Base-by-base conservation (phyloP, 345 rosid species). In the Heritiera littoralis region DNA sequence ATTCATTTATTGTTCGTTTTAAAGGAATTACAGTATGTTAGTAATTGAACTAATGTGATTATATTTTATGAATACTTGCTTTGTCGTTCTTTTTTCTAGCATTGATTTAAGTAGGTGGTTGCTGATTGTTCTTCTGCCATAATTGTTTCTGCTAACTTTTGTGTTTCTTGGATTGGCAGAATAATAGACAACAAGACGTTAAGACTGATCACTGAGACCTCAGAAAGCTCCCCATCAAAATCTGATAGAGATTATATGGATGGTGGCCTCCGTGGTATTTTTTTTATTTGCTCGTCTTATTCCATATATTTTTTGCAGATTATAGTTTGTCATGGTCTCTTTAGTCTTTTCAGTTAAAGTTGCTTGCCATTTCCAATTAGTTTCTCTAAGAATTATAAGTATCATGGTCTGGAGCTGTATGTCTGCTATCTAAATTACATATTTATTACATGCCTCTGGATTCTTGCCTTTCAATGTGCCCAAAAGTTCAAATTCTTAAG, bases 161-260 rank as follows among this genome's bases (percentile, higher is more conserved):
- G 2, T 82, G 71, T 78, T 30, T 80, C 7, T 75, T 70, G 11
- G 46, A 43, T 66, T 85, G 79, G 45, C 88, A 95, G 99, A 89
- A 92, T 94, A 65, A 91, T 96, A 81, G 98, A 96, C 84, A 93
- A 90, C 87, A 92, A 83, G 87, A 84, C 98, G 6, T 78, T 96
- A 82, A 89, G 88, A 87, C 86, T 96, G 89, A 94, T 96, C 76
- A 90, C 97, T 48, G 97, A 89, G 66, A 14, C 90, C 32, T 90
- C 90, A 28, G 93, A 87, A 63, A 86, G 89, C 79, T 87, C 94
- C 74, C 90, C 93, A 45, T 80, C 93, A 74, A 90, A 85, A 85
- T 75, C 89, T 60, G 90, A 71, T 35, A 48, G 51, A 69, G 74
- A 90, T 64, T 87, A 48, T 70, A 20, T 85, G 43, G 97, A 94